Percentiles rank a stretch among this genome's conserved stretches.
Evolutionary conservation across 1,139 yeast genomes (phyloP).

Genomic region (Candida tropicalis): DNA sequence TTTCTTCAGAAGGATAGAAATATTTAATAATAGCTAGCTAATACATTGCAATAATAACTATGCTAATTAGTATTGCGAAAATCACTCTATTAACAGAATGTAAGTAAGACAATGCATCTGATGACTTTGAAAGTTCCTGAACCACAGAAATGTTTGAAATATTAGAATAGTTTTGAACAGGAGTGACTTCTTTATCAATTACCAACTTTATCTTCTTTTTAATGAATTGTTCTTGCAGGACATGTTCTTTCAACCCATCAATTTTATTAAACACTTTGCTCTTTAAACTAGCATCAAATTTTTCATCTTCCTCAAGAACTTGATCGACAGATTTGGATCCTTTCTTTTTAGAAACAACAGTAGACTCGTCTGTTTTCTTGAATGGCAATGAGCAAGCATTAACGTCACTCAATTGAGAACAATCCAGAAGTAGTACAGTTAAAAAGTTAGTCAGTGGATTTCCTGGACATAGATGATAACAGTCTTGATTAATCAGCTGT

Average conservation of each 20-base stretch:
- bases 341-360: conserved; percentile 1
- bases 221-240: conserved; percentile 10
- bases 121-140: neutral
- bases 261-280: conserved; percentile 11
- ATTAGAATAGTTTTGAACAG: conserved; percentile 1
- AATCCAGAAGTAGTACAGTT: conserved; percentile 47
- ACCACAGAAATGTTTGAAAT: neutral
- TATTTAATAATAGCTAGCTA: neutral
- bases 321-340: conserved; percentile 1
- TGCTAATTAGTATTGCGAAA: neutral
- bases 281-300: conserved; percentile 13
- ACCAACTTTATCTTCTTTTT: conserved; percentile 15
- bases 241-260: neutral
- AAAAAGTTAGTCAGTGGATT: conserved; percentile 51
- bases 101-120: neutral
- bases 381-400: conserved; percentile 55
- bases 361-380: conserved; percentile 35
- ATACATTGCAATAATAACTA: conserved; percentile 1
- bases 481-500: conserved; percentile 46
- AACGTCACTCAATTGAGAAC: conserved; percentile 47
- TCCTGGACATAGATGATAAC: conserved; percentile 52
- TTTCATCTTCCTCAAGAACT: conserved; percentile 6
- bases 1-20: no score
- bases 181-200: conserved; percentile 7
- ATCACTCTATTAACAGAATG: neutral